Evolutionary conservation across 306 rosid genomes (phyloP).

Genomic region (Chamaecrista fasciculata): DNA sequence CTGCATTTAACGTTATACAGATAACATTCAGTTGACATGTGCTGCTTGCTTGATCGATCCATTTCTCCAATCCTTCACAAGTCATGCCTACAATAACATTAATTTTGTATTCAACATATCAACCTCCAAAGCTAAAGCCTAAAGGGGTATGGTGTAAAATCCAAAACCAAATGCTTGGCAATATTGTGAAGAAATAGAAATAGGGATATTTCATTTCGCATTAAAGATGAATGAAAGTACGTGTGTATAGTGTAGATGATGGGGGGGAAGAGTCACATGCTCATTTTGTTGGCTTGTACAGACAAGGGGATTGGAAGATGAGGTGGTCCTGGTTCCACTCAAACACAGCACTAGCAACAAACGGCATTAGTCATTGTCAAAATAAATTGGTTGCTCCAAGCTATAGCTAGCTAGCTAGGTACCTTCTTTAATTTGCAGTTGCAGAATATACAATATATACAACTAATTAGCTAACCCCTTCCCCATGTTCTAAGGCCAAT

Average conservation of each 20-base stretch:
- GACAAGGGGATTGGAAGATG: neutral
- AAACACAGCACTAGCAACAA: constrained; percentile 19
- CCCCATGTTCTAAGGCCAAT: constrained; percentile 45
- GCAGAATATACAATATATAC: too few species aligned
- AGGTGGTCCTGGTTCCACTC: constrained; percentile 39
- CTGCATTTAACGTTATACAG: neutral
- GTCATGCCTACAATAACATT: too few species aligned
- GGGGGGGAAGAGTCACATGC: constrained; percentile 3
- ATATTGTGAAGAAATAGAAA: neutral
- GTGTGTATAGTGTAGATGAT: neutral
- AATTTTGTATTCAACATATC: neutral
- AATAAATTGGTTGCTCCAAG: constrained; percentile 30
- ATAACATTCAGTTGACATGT: neutral
- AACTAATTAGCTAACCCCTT: too few species aligned
- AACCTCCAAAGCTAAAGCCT: neutral
- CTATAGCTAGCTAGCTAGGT: too few species aligned
- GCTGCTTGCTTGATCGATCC: neutral
- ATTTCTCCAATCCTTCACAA: neutral
- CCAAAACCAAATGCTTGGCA: too few species aligned
- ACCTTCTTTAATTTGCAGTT: too few species aligned
- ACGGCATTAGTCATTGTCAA: constrained; percentile 36
- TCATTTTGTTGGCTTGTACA: neutral
- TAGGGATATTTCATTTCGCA: neutral
- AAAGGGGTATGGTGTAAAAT: neutral
- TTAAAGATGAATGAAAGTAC: too few species aligned